These are phyloP conservation scores for Hyphodiscus sp. DNA, from an alignment of 2,329 filamentous ascomycete genomes.

Conservation along the genomic window DNA sequence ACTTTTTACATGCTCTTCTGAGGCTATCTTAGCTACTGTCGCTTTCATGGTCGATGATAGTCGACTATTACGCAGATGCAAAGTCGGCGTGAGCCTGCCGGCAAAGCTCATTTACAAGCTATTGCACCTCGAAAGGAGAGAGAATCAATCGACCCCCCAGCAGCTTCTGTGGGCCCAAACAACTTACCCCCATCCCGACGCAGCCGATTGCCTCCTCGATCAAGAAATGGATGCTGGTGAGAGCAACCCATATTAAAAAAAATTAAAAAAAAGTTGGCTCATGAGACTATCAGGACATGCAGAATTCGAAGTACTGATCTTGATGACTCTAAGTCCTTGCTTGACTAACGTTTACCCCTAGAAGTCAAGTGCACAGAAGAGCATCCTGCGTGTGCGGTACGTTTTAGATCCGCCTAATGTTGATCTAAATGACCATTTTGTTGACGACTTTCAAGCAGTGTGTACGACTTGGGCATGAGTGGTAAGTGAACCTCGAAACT, in stretches of 20 bases:
- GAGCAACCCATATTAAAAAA: constrained; percentile 1
- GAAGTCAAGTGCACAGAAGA: constrained; percentile 51
- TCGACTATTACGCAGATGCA: constrained; percentile 17
- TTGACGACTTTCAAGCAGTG: constrained; percentile 38
- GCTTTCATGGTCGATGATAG: constrained; percentile 7
- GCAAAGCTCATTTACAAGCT: constrained; percentile 11
- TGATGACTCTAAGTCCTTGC: not conserved
- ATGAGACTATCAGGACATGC: constrained; percentile 19
- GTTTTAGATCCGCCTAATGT: constrained; percentile 14
- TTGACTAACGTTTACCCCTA: not conserved
- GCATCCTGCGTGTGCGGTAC: constrained; percentile 46
- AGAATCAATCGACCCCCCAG: not conserved
- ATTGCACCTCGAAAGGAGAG: constrained; percentile 15
- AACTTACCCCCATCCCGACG: constrained; percentile 3
- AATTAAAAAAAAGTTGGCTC: constrained; percentile 13
- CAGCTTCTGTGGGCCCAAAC: not conserved
- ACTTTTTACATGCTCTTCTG: not conserved
- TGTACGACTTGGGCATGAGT: constrained; percentile 46
- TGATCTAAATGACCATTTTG: not conserved
- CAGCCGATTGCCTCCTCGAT: constrained; percentile 25
- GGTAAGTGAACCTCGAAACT: not conserved
- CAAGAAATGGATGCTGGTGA: constrained; percentile 29
- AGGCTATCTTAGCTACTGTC: not conserved
- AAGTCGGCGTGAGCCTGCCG: constrained; percentile 13
- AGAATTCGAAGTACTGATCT: constrained; percentile 17